Percentiles rank a stretch among this genome's conserved stretches.
Conservation (phyloP, 257 asterid genomes). For the Solanum sitiens region DNA sequence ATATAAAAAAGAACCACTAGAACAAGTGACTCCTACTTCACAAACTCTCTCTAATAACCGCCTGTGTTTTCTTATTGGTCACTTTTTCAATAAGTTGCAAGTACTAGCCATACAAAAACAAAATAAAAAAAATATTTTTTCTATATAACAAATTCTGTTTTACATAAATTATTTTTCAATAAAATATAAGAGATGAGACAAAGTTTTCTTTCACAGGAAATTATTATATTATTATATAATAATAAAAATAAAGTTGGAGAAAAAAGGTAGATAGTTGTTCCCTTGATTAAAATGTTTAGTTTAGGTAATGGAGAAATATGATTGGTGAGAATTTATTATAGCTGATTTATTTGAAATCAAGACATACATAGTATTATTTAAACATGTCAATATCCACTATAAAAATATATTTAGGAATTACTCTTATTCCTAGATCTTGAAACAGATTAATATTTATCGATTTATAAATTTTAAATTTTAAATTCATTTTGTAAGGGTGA, state of each 20-base stretch:
- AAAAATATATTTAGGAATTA: neutral
- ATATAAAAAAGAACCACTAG: neutral
- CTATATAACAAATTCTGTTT: neutral
- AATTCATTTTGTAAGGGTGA: neutral
- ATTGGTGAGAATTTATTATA: neutral
- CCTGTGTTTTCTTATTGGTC: constrained; percentile 43
- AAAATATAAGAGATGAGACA: neutral
- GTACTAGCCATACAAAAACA: neutral
- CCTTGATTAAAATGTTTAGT: neutral
- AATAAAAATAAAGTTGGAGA: neutral
- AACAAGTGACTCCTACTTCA: constrained; percentile 36
- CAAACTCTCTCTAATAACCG: constrained; percentile 33
- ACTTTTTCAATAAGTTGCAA: neutral
- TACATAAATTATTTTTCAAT: neutral
- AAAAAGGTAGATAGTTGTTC: neutral
- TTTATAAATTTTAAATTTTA: neutral
- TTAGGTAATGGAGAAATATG: neutral
- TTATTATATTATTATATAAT: neutral
- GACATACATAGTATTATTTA: no score
- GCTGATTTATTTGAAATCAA: neutral
- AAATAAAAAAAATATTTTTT: neutral
- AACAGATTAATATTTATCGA: neutral
- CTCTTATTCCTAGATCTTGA: neutral
- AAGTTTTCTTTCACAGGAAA: neutral
- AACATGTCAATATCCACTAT: neutral